Evolutionary conservation across 306 rosid genomes (phyloP), one percentile per base, ranked within the genome.

Genomic region (Psophocarpus tetragonolobus): DNA sequence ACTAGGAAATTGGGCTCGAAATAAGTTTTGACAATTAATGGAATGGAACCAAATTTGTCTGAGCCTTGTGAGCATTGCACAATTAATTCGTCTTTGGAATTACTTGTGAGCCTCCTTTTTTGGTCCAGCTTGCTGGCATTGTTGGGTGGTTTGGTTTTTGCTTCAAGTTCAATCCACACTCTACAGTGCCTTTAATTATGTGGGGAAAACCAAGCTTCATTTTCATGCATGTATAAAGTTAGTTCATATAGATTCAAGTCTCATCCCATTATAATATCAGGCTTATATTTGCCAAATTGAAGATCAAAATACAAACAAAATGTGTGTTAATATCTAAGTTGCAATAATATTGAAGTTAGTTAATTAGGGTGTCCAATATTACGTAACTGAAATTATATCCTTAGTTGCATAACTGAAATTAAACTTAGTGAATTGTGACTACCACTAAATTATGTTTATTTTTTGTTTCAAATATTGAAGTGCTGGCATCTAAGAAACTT

Each of bases 391-490:
- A n/a, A n/a, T n/a, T n/a, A n/a, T n/a, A n/a, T n/a, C n/a, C n/a
- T n/a, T n/a, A n/a, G n/a, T n/a, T n/a, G n/a, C n/a, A n/a, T n/a
- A n/a, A n/a, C n/a, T n/a, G n/a, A n/a, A n/a, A n/a, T n/a, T n/a
- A n/a, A n/a, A n/a, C n/a, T n/a, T n/a, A n/a, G n/a, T n/a, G n/a
- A n/a, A n/a, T n/a, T n/a, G n/a, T n/a, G n/a, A n/a, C n/a, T 42
- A 13, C 4, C 1, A 9, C 14, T 39, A 2, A 12, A 7, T 7
- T 39, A 61, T n/a, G n/a, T n/a, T n/a, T n/a, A n/a, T n/a, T n/a
- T n/a, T 60, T 36, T 79, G 39, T 51, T 32, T 61, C 84, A 74
- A 60, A 62, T 33, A 35, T 21, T 75, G 83, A 74, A 47, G 82
- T 81, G 73, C 39, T 85, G 5, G 5, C 4, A 42, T 42, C 50